Evolutionary conservation across 1,139 yeast genomes (phyloP).

Genomic region (Pichia sp.): DNA sequence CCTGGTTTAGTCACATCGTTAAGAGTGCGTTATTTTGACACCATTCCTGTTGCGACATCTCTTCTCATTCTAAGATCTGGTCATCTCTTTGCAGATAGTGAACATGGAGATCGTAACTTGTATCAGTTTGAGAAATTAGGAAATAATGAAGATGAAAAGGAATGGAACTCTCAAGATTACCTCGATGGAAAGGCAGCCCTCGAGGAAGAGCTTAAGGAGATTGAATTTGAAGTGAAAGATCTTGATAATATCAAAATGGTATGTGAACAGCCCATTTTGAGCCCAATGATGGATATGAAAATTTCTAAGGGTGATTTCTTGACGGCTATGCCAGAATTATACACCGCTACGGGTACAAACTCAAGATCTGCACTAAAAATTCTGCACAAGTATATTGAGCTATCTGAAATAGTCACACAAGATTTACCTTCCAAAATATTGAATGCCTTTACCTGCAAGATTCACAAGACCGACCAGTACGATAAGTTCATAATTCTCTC

Average conservation of each 20-base stretch:
- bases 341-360: constrained; percentile 34
- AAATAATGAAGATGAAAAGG: constrained; percentile 33
- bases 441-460: constrained; percentile 53
- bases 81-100: constrained; percentile 60
- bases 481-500: constrained; percentile 67
- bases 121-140: constrained; percentile 80
- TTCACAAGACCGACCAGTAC: constrained; percentile 35
- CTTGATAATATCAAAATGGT: constrained; percentile 55
- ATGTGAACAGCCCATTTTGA: constrained; percentile 45
- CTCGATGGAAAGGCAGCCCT: constrained; percentile 27
- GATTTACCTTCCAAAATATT: constrained; percentile 64
- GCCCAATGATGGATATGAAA: constrained; percentile 43
- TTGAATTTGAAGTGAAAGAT: constrained; percentile 29
- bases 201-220: constrained; percentile 21
- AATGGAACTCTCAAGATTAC: constrained; percentile 28
- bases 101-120: constrained; percentile 52
- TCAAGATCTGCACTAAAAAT: constrained; percentile 42
- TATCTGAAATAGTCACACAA: constrained; percentile 60
- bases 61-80: constrained; percentile 69
- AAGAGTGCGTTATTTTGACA: constrained; percentile 64
- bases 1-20: constrained; percentile 31
- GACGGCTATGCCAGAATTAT: constrained; percentile 30
- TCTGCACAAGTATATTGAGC: constrained; percentile 52
- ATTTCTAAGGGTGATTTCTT: constrained; percentile 33
- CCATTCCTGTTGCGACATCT: constrained; percentile 51